Evolutionary conservation across 371 early-diverging fungal species (phyloP), one percentile per base, ranked within the genome.

Genomic region (Mucor velutinosus): DNA sequence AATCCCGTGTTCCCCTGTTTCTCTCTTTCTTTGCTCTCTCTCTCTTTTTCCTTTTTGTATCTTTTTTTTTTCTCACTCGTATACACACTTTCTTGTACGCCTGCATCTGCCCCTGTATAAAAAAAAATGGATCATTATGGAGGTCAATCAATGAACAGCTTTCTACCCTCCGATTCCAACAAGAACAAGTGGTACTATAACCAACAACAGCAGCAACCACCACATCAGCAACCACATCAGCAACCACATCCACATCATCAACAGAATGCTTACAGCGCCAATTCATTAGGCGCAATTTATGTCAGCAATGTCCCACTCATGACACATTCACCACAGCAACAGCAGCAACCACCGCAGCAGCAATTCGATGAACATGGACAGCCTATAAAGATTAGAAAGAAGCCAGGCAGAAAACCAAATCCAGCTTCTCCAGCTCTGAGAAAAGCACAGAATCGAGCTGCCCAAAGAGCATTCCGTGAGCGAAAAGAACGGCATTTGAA

Each of bases 401-500:
- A 74, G 32, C 92, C 94, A 1, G 95, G 95, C 11, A 72, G 94
- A 35, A 94, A 93, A 75, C 92, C 92, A 4, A 88, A 86, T 51
- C 88, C 86, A 17, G 84, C 86, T 3, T 88, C 87, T 4, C 87
- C 86, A 7, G 86, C 87, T 7, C 78, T 90, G 55, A 87, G 93
- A 39, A 92, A 91, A 58, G 92, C 90, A 6, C 93, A 93, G 70
- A 93, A 93, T 73, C 72, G 93, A 35, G 92, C 92, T 8, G 93
- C 93, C 0, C 93, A 93, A 70, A 76, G 92, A 5, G 93, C 92
- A 1, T 93, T 93, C 68, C 83, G 93, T 19, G 91, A 93, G 72
- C 87, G 93, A 53, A 91, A 91, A 74, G 90, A 92, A 71, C 73
- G 83, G 15, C 89, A 92, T 58, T 70, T 91, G 12, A 74, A 82